Percentiles rank a stretch among this genome's conserved stretches.
Evolutionary conservation across 352 stramenopile genomes (phyloP).

Genomic region (Phytophthora pisi): DNA sequence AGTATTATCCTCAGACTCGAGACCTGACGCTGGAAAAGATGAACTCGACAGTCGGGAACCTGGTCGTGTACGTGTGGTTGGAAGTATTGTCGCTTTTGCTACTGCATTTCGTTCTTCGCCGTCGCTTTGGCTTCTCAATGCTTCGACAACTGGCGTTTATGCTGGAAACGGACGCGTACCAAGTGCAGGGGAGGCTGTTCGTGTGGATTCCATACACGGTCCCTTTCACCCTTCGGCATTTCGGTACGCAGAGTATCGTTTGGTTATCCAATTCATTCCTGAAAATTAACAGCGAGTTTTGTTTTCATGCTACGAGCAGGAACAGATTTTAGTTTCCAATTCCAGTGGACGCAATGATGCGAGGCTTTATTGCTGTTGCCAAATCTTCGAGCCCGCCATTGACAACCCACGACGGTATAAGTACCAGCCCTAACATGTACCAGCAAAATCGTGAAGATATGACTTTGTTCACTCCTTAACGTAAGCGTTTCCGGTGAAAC

Average conservation of each 20-base stretch:
- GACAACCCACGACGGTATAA: no score
- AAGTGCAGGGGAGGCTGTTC: background rate
- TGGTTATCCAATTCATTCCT: background rate
- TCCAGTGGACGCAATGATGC: background rate
- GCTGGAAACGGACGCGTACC: background rate
- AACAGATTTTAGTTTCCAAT: background rate
- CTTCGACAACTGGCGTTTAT: background rate
- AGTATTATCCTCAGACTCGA: background rate
- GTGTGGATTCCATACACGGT: background rate
- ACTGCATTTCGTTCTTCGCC: background rate
- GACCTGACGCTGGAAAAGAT: background rate
- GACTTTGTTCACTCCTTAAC: no score
- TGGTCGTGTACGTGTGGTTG: constrained; percentile 1
- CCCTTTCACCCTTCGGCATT: background rate
- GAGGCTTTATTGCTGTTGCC: background rate
- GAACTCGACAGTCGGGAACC: background rate
- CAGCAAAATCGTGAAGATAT: no score
- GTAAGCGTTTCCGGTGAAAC: no score
- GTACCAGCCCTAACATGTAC: no score
- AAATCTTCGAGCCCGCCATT: no score
- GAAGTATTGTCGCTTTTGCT: constrained; percentile 2
- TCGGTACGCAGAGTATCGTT: background rate
- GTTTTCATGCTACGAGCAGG: background rate
- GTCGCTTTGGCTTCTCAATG: background rate
- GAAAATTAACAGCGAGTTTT: background rate